Conservation (phyloP, 257 asterid species). For the Nicotiana knightiana region DNA sequence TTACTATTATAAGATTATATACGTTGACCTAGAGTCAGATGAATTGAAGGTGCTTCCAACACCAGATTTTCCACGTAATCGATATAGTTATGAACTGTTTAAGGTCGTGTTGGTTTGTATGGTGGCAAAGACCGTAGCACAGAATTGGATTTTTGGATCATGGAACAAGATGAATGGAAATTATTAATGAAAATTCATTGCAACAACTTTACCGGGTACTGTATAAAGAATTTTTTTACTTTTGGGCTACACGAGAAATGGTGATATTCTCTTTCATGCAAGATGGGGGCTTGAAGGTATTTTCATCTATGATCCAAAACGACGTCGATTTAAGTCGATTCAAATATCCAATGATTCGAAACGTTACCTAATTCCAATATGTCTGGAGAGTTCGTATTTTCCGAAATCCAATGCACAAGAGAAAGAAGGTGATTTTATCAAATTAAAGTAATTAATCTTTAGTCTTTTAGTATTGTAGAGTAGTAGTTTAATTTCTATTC, state of each 20-base stretch:
- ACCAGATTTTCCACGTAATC: background rate
- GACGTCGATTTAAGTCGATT: background rate
- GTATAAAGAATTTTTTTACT: too few relatives aligned
- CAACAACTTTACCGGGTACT: too few relatives aligned
- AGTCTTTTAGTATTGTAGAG: too few relatives aligned
- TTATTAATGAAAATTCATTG: background rate
- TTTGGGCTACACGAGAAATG: background rate
- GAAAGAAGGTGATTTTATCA: too few relatives aligned
- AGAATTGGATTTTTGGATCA: background rate
- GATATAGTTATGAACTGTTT: background rate
- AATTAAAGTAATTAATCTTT: too few relatives aligned
- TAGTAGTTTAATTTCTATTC: too few relatives aligned
- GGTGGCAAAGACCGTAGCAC: background rate
- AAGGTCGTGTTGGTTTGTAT: background rate
- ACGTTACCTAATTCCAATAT: background rate
- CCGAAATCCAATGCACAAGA: too few relatives aligned
- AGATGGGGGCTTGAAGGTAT: background rate
- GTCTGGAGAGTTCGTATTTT: background rate
- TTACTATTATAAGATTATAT: background rate
- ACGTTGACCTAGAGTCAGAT: background rate
- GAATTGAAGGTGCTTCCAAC: background rate
- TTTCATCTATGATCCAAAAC: background rate
- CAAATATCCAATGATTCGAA: background rate
- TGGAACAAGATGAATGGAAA: background rate
- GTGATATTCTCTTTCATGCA: background rate